Evolutionary conservation across 345 rosid species (phyloP), one percentile per base, ranked within the genome.

Genomic region (Brassica napus): DNA sequence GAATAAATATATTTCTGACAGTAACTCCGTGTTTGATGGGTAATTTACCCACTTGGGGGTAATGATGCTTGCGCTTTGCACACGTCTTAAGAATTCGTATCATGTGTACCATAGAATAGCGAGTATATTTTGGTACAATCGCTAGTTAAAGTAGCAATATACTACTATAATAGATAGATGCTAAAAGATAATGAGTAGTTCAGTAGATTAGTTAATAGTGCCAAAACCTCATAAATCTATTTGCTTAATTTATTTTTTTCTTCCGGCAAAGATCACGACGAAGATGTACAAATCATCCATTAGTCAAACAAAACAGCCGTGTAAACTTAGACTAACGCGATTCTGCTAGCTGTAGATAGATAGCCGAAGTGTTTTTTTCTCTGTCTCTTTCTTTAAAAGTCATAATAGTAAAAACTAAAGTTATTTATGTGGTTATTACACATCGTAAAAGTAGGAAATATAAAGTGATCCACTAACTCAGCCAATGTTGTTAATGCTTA

Each of bases 231-330:
- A 59, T 74, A 68, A 9, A 4, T 34, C 28, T 26, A 0, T 72
- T 65, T 65, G 6, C 47, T 66, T 69, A 31, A 4, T 67, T n/a
- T 44, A 24, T 14, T 2, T 74, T 69, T 68, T 16, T 74, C 75
- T 74, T 80, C 74, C 83, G 64, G 83, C 75, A 74, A 79, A 74
- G 71, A 74, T 79, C 71, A 61, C 75, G 76, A 68, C 71, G 70
- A 62, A 28, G 59, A 69, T 78, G 66, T 61, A 69, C 69, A 37
- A 67, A 68, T 66, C 72, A 31, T 42, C 24, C 55, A 23, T 42
- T 80, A 74, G 83, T 80, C 79, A 80, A 80, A 80, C 72, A 80
- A 80, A 80, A 80, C 83, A 74, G 83, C 75, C 75, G 59, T 68
- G 66, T 8, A 74, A 54, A 69, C 59, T 64, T 73, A 69, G 70